These are phyloP conservation scores for Trichosporon sp. DNA, from an alignment of 1,284 basidiomycete species.

Conservation along the genomic window DNA sequence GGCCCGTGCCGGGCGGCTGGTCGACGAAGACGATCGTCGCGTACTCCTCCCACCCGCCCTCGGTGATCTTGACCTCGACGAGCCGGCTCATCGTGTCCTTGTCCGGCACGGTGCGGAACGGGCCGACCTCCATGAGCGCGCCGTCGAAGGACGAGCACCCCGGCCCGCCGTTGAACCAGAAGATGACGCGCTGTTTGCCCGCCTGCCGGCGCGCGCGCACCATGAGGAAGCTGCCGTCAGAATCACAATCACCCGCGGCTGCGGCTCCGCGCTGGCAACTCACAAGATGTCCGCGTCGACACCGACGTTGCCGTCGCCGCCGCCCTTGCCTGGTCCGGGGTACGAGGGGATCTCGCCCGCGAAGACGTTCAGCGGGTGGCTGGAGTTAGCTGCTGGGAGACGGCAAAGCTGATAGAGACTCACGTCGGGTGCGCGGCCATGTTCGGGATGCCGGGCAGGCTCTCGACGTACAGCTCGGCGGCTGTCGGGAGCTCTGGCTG, in stretches of 20 bases:
- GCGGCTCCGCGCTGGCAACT: conserved; percentile 15
- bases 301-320: conserved; percentile 42
- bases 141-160: conserved; percentile 98
- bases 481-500: conserved; percentile 53
- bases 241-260: not conserved
- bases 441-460: conserved; percentile 69
- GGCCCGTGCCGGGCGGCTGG: conserved; percentile 93
- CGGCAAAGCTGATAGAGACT: conserved; percentile 9
- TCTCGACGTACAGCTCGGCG: conserved; percentile 75
- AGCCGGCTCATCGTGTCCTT: conserved; percentile 52
- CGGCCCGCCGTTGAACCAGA: conserved; percentile 97
- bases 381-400: conserved; percentile 18
- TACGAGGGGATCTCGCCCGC: conserved; percentile 77
- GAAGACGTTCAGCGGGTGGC: conserved; percentile 69
- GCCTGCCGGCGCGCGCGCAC: conserved; percentile 80
- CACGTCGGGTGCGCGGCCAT: conserved; percentile 47
- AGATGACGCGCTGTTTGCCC: conserved; percentile 80
- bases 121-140: conserved; percentile 95
- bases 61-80: conserved; percentile 69
- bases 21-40: conserved; percentile 96
- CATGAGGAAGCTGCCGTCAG: conserved; percentile 66
- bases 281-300: conserved; percentile 48
- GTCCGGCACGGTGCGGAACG: conserved; percentile 64
- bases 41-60: conserved; percentile 98
- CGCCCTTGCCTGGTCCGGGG: conserved; percentile 55